A percentile compares a stretch with the other conserved stretches of the same genome.
Conservation (phyloP, 805 yeast genomes). For the Brettanomyces nanus region DNA sequence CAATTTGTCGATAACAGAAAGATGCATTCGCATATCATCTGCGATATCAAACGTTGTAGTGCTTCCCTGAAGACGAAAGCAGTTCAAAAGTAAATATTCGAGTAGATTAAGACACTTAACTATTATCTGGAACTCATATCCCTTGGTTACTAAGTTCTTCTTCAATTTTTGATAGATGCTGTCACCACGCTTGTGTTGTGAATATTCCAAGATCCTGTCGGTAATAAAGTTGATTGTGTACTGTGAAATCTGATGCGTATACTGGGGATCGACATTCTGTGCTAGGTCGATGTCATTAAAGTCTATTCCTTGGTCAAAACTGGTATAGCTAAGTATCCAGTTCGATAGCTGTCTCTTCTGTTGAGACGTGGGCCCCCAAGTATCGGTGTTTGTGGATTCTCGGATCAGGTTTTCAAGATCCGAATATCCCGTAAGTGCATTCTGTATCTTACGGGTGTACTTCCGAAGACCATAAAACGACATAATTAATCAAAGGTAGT, state of each 20-base stretch:
- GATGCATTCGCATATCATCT: constrained; percentile 11
- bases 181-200: not conserved
- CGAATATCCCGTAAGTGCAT: constrained; percentile 25
- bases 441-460: constrained; percentile 27
- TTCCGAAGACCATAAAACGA: constrained; percentile 23
- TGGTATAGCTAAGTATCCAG: constrained; percentile 16
- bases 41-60: constrained; percentile 16
- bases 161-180: constrained; percentile 15
- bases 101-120: constrained; percentile 20
- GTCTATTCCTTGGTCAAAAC: not conserved
- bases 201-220: constrained; percentile 14
- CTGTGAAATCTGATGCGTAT: constrained; percentile 14
- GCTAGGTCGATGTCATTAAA: constrained; percentile 1
- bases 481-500: too few species aligned
- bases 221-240: constrained; percentile 14
- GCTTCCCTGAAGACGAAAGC: constrained; percentile 12
- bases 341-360: constrained; percentile 28
- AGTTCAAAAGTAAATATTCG: constrained; percentile 21
- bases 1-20: constrained; percentile 11
- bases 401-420: constrained; percentile 27
- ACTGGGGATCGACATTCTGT: constrained; percentile 1
- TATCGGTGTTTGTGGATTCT: constrained; percentile 41
- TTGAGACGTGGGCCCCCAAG: constrained; percentile 44
- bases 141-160: constrained; percentile 20
- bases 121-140: constrained; percentile 21